phyloP scores from a whole-genome alignment of 805 yeast species.

The Kuraishia borneana region DNA sequence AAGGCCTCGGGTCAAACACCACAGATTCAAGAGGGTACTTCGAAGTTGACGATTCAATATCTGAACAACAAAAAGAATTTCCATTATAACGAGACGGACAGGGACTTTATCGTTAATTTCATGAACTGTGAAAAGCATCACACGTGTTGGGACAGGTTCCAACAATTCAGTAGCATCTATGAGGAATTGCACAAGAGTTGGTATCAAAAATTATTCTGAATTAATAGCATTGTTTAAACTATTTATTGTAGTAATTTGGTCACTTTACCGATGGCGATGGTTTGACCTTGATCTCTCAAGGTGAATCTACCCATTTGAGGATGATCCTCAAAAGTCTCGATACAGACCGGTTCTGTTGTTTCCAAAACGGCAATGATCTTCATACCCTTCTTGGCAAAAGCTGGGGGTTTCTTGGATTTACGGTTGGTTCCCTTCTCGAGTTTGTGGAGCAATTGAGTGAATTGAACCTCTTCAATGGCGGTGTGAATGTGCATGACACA shows the following conservation, averaged over 20 bases:
- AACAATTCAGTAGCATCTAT: conserved; percentile 20
- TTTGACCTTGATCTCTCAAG: conserved; percentile 95
- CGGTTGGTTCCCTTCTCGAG: conserved; percentile 95
- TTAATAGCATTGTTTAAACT: background rate
- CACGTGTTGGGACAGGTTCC: conserved; percentile 29
- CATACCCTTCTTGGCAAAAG: conserved; percentile 98
- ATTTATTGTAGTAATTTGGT: conserved; percentile 59
- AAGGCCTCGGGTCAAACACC: conserved; percentile 5
- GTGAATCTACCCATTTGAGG: conserved; percentile 98
- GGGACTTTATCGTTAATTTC: conserved; percentile 27
- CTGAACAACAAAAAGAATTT: conserved; percentile 13
- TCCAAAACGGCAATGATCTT: conserved; percentile 90
- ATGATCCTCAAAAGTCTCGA: conserved; percentile 84
- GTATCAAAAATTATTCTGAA: conserved; percentile 12
- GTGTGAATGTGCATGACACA: conserved; percentile 99
- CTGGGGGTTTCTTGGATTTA: conserved; percentile 93
- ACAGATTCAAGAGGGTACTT: conserved; percentile 4
- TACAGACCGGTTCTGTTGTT: conserved; percentile 79
- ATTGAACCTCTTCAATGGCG: conserved; percentile 90
- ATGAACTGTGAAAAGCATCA: conserved; percentile 25
- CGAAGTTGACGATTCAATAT: conserved; percentile 8
- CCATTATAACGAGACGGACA: conserved; percentile 22
- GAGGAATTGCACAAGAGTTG: conserved; percentile 20
- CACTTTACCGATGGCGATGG: conserved; percentile 97
- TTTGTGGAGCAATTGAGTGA: conserved; percentile 78